Evolutionary conservation across 306 rosid genomes (phyloP), one percentile per base, ranked within the genome.

Genomic region (Rosa chinensis): DNA sequence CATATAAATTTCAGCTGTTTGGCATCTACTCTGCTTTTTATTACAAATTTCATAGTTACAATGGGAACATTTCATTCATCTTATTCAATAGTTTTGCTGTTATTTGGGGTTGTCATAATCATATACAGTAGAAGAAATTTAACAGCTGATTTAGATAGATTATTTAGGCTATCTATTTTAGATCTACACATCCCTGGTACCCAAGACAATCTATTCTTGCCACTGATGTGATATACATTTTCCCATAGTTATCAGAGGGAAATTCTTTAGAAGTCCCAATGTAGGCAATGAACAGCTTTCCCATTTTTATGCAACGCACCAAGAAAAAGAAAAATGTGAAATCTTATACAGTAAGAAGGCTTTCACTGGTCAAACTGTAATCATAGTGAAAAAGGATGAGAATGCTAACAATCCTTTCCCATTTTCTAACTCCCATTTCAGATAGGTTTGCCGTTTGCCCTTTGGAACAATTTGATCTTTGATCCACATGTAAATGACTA

Each of bases 391-490:
- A 66, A 61, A 3, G 17, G 70, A 73, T 61, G 78, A 45, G 55
- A 67, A 45, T 52, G 74, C 44, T 58, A 23, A 10, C 16, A 59
- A 39, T 67, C 63, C 55, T 45, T n/a, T n/a, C n/a, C n/a, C n/a
- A n/a, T n/a, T n/a, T n/a, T n/a, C n/a, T n/a, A n/a, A n/a, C 32
- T 28, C 32, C 32, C 32, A 28, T 28, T 89, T 86, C 77, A 90
- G 67, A 92, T 84, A 70, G 1, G 32, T 28, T 28, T 28, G 32
- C 32, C 94, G 97, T 79, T 83, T 89, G 47, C 89, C 93, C 77
- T 89, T 79, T 67, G 97, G 94, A 83, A 92, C 87, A 71, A 89
- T 43, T 77, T 84, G 94, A 85, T 92, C 92, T 83, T 92, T 92
- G 79, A 92, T 82, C 97, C 94, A 90, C 94, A 92, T 90, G 88